Evolutionary conservation across 2,329 filamentous ascomycete genomes (phyloP).

Genomic region (Neodidymelliopsis sp.): DNA sequence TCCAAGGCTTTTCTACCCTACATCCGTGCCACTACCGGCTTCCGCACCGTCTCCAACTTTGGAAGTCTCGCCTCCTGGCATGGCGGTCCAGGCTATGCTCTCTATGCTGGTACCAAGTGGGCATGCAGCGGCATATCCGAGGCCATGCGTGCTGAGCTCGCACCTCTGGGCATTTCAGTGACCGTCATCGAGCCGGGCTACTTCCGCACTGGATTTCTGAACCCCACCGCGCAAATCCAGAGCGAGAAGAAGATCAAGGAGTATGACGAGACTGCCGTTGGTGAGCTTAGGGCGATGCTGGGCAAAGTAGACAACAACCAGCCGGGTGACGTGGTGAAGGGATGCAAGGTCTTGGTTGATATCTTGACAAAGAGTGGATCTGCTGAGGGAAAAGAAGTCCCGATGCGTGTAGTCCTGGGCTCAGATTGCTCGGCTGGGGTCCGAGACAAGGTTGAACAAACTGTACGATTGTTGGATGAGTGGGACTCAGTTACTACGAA

Average conservation of each 20-base stretch:
- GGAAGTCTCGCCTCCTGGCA: conserved; percentile 56
- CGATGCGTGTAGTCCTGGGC: conserved; percentile 63
- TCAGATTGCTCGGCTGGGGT: conserved; percentile 15
- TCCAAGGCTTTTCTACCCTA: conserved; percentile 58
- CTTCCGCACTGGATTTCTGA: conserved; percentile 60
- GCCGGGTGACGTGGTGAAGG: conserved; percentile 64
- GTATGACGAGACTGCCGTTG: conserved; percentile 49
- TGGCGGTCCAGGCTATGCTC: conserved; percentile 49
- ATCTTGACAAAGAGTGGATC: conserved; percentile 61
- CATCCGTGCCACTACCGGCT: conserved; percentile 53
- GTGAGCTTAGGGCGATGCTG: conserved; percentile 42
- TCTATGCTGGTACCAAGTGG: conserved; percentile 59
- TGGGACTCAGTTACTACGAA: conserved; percentile 43
- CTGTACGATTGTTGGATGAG: conserved; percentile 35
- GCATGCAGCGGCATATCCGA: conserved; percentile 55
- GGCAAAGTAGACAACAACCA: conserved; percentile 57
- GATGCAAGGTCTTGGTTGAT: conserved; percentile 61
- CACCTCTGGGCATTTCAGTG: conserved; percentile 54
- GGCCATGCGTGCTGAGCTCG: conserved; percentile 53
- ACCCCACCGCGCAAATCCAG: conserved; percentile 27
- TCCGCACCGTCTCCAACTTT: conserved; percentile 56
- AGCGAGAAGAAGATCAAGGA: conserved; percentile 30
- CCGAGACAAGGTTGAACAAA: conserved; percentile 30
- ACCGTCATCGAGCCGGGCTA: conserved; percentile 59
- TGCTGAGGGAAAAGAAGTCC: conserved; percentile 59